Evolutionary conservation across 1,284 basidiomycete species (phyloP).

Genomic region (Ceratobasidium sp.): DNA sequence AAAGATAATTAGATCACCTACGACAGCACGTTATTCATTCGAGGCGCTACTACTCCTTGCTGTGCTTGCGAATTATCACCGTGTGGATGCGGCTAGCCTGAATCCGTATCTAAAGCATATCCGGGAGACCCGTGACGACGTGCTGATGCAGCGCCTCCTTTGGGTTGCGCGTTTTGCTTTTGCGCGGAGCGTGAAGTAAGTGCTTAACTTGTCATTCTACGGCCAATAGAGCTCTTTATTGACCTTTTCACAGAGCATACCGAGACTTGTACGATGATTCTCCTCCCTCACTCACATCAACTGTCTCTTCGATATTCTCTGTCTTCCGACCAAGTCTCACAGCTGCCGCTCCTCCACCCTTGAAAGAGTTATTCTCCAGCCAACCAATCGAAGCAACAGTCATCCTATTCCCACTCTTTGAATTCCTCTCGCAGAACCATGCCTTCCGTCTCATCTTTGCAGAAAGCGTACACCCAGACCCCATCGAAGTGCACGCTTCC

Average conservation of each 20-base stretch:
- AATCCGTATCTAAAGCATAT: slow-evolving; percentile 73
- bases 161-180: slow-evolving; percentile 69
- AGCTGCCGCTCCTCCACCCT: slow-evolving; percentile 7
- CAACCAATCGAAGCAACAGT: slow-evolving; percentile 73
- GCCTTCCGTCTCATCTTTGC: slow-evolving; percentile 63
- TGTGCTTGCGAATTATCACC: slow-evolving; percentile 73
- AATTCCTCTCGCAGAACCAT: slow-evolving; percentile 67
- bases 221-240: background rate
- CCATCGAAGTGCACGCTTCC: slow-evolving; percentile 55
- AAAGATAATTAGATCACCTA: slow-evolving; percentile 60
- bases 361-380: slow-evolving; percentile 26
- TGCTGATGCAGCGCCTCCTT: slow-evolving; percentile 68
- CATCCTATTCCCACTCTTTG: slow-evolving; percentile 69
- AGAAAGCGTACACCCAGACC: slow-evolving; percentile 50
- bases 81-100: slow-evolving; percentile 73
- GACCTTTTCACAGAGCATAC: slow-evolving; percentile 63
- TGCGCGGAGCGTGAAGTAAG: slow-evolving; percentile 66
- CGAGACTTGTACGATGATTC: slow-evolving; percentile 68
- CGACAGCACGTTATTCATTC: slow-evolving; percentile 69
- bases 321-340: slow-evolving; percentile 30
- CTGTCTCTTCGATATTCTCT: slow-evolving; percentile 62
- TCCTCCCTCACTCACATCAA: slow-evolving; percentile 63
- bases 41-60: slow-evolving; percentile 70
- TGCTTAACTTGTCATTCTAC: background rate
- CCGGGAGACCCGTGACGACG: slow-evolving; percentile 62